phyloP scores from a whole-genome alignment of 495 filamentous ascomycete species.

The Penicillium mononematosum region DNA sequence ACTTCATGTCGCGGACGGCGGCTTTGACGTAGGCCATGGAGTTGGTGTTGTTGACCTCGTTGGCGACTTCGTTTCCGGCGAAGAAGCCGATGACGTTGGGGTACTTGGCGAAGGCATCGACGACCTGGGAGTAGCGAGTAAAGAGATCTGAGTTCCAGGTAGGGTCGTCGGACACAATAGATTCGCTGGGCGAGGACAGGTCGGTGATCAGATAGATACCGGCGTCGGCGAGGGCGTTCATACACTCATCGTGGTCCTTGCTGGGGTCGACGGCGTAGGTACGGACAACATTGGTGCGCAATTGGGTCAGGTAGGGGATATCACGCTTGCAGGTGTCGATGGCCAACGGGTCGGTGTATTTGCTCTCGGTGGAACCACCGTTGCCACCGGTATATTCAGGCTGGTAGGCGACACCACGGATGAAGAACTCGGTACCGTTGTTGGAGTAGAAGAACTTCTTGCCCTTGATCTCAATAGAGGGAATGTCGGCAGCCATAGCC shows the following conservation, averaged over 20 bases:
- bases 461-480: constrained; percentile 62
- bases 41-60: constrained; percentile 76
- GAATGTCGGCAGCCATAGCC: constrained; percentile 55
- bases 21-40: constrained; percentile 95
- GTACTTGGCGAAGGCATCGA: constrained; percentile 80
- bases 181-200: constrained; percentile 73
- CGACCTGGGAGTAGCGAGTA: constrained; percentile 77
- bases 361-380: constrained; percentile 30
- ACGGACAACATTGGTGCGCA: constrained; percentile 88
- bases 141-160: constrained; percentile 77
- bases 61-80: constrained; percentile 94
- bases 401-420: constrained; percentile 91
- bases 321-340: constrained; percentile 71
- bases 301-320: constrained; percentile 71
- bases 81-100: constrained; percentile 94
- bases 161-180: constrained; percentile 79
- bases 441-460: constrained; percentile 71
- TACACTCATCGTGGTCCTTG: constrained; percentile 75
- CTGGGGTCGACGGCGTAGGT: constrained; percentile 90
- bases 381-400: constrained; percentile 51
- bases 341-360: constrained; percentile 70
- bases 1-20: constrained; percentile 92
- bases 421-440: constrained; percentile 81
- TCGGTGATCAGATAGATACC: constrained; percentile 96
- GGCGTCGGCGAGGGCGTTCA: constrained; percentile 78